Conservation (phyloP, 2,329 filamentous ascomycete genomes). For the Hypocrella siamensis region DNA sequence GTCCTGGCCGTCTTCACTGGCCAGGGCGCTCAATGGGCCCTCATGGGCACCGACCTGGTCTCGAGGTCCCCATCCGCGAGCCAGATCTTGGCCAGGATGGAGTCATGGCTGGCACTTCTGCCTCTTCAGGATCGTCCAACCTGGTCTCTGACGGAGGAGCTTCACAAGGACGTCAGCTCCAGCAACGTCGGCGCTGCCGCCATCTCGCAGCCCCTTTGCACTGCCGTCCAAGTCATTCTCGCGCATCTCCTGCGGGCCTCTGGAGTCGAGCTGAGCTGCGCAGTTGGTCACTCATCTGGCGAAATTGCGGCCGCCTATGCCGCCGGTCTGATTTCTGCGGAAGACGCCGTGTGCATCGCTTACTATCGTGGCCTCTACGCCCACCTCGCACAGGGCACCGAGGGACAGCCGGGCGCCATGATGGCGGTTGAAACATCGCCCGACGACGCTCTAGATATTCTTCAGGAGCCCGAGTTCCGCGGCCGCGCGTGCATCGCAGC, state of each 20-base stretch:
- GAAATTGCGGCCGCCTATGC: conserved; percentile 26
- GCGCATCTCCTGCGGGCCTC: conserved; percentile 17
- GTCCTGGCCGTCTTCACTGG: conserved; percentile 17
- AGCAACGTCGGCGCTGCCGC: conserved; percentile 2
- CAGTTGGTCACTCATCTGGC: conserved; percentile 23
- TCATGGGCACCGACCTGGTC: conserved; percentile 16
- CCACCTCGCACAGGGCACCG: background rate
- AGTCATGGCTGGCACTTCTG: no score
- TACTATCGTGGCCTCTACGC: conserved; percentile 3
- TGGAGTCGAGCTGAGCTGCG: conserved; percentile 13
- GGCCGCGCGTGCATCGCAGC: conserved; percentile 10
- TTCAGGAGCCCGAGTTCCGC: conserved; percentile 9
- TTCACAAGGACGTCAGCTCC: background rate
- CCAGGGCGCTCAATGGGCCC: conserved; percentile 16
- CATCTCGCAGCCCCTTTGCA: conserved; percentile 16
- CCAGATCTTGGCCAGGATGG: background rate
- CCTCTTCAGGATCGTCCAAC: conserved; percentile 1
- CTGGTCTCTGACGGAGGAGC: conserved; percentile 2
- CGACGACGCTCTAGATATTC: conserved; percentile 5
- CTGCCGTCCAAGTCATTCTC: conserved; percentile 22
- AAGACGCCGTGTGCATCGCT: conserved; percentile 3
- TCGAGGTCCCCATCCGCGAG: background rate
- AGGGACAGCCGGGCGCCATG: conserved; percentile 5
- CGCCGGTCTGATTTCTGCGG: conserved; percentile 6
- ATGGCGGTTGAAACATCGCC: conserved; percentile 9